Evolutionary conservation across 2,329 filamentous ascomycete genomes (phyloP), one percentile per base, ranked within the genome.

Genomic region (Fusarium austroafricanum): DNA sequence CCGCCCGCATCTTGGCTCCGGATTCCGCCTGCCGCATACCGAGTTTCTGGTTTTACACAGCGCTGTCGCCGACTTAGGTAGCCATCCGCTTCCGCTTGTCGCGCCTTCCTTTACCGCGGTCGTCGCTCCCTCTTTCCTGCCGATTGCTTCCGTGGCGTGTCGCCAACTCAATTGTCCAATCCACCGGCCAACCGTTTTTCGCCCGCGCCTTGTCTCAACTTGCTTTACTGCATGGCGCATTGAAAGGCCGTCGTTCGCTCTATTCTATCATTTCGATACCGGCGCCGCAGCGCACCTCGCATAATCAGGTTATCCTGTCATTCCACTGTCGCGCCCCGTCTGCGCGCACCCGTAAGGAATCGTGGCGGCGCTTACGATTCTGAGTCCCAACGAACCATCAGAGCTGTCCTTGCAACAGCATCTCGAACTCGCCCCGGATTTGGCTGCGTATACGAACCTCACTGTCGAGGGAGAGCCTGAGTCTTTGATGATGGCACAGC

Each of bases 401-500:
- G 84, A 87, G 76, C 82, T 89, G 64, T 87, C 86, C 65, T 80
- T 88, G 42, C 86, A 88, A 77, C 86, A 88, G 75, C 86, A 89
- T 71, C 82, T 88, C 69, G 85, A 87, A 68, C 80, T 88, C 67
- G 80, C 83, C 56, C 84, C 84, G 49, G 82, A 84, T 67, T 79
- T 88, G 71, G 78, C 83, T 72, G 81, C 81, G 66, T 86, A 84
- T 76, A 80, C 79, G 66, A 80, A 79, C 74, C 81, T 83, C 78
- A 80, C 79, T 72, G 69, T 71, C 73, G 85, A 87, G 80, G 83
- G 80, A 80, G 86, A 86, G 77, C 78, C 82, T 80, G 85, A 88
- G 81, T 84, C 85, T 79, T 83, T 84, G 87, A 89, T 88, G 84
- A 90, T 90, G 88, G 88, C 88, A 87, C 88, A 90, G 83, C 81